Base-by-base conservation (phyloP, 495 filamentous ascomycete species). In the Lasiosphaeris hirsuta region DNA sequence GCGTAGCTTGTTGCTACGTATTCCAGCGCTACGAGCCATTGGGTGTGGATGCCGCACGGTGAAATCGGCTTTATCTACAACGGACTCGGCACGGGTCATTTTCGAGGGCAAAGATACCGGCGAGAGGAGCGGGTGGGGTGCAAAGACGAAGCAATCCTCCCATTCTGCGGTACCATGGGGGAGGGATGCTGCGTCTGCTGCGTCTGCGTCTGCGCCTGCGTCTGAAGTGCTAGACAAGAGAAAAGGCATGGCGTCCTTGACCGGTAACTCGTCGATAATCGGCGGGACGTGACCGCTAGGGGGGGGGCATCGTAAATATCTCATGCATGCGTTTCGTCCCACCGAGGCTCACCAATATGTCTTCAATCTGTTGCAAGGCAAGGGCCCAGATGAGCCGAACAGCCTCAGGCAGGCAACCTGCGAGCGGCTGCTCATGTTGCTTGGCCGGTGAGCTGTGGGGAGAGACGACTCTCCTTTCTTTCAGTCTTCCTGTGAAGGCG, bases 261-360 rank as follows among this genome's bases (percentile, higher is more conserved):
- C 23, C 23, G 23, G 23, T 30, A 30, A 41, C 19, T 38, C 33
- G 51, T 51, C 36, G 58, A 55, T 38, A 54, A 42, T 15, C 19
- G 15, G 39, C 36, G 19, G 39, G 45, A 35, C 23, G 49, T 36
- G 42, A 49, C 50, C 38, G 46, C 39, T 35, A 36, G 48, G 37
- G 41, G 40, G 48, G 37, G 41, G 37, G 38, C 6, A n/a, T 17
- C 30, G 5, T 38, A 7, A 49, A 44, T 40, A 40, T 39, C 38
- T 41, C 42, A 41, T 55, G 56, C 52, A 60, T 56, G 35, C 34
- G 17, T 51, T 52, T 60, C 52, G 59, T 64, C 50, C 45, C 37
- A 61, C 56, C 51, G 39, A 49, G 33, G 40, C 40, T 52, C 10
- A 37, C 42, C 56, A 63, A 62, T 58, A 52, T 61, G 56, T 44